Evolutionary conservation across 108 stramenopile genomes (phyloP).

Genomic region (Pelagomonas calceolata): DNA sequence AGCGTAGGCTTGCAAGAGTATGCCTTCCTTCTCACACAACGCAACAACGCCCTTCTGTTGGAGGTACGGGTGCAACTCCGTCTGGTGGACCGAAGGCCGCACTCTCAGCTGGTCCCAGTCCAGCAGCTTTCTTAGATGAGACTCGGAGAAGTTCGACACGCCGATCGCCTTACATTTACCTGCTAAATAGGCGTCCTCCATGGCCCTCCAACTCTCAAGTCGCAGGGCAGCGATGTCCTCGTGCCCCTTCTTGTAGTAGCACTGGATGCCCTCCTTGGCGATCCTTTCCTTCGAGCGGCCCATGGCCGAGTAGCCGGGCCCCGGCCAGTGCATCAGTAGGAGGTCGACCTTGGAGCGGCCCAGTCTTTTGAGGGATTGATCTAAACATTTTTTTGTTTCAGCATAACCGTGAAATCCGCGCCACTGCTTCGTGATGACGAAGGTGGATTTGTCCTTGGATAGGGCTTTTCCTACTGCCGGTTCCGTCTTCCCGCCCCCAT

Average conservation of each 20-base stretch:
- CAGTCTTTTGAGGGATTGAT: slow-evolving; percentile 46
- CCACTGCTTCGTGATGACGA: slow-evolving; percentile 68
- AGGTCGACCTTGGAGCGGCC: slow-evolving; percentile 47
- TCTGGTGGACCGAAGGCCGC: slow-evolving; percentile 3
- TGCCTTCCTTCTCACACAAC: slow-evolving; percentile 9
- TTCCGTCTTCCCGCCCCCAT: neutral
- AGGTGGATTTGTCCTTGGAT: slow-evolving; percentile 35
- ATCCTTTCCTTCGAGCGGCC: slow-evolving; percentile 1
- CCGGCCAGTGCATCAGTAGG: slow-evolving; percentile 37
- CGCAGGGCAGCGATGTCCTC: neutral
- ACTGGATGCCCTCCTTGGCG: neutral
- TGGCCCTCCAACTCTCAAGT: slow-evolving; percentile 7
- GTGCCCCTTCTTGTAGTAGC: neutral
- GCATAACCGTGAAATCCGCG: slow-evolving; percentile 66
- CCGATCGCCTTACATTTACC: slow-evolving; percentile 17
- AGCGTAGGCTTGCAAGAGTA: slow-evolving; percentile 24
- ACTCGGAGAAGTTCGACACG: slow-evolving; percentile 17
- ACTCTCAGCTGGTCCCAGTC: neutral
- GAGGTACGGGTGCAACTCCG: slow-evolving; percentile 30
- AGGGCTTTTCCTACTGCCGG: neutral
- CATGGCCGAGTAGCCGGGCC: neutral
- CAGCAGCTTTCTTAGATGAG: slow-evolving; percentile 11
- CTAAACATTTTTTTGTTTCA: slow-evolving; percentile 43
- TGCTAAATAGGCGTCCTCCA: slow-evolving; percentile 11
- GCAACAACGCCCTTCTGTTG: slow-evolving; percentile 16